These are phyloP conservation scores for Pichia deserticola DNA, from an alignment of 805 yeast species.

Conservation along the genomic window DNA sequence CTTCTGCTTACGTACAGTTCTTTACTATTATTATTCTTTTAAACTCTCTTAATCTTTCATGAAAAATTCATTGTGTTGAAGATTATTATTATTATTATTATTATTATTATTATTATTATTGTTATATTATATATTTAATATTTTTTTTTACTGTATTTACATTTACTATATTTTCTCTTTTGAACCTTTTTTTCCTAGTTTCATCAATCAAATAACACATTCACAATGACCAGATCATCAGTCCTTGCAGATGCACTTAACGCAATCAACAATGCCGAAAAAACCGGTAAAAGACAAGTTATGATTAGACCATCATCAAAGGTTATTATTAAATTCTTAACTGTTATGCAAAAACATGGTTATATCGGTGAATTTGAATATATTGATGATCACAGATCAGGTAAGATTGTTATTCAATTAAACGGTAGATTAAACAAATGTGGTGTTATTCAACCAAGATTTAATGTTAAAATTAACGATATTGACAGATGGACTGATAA, in stretches of 20 bases:
- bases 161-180: too few relatives aligned
- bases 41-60: too few relatives aligned
- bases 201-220: neutral
- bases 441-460: constrained; percentile 98
- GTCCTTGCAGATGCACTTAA: constrained; percentile 98
- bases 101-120: too few relatives aligned
- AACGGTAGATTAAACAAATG: constrained; percentile 98
- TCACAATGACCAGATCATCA: constrained; percentile 87
- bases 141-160: too few relatives aligned
- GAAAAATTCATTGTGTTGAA: too few relatives aligned
- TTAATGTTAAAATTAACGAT: constrained; percentile 91
- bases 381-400: constrained; percentile 98
- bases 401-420: constrained; percentile 92
- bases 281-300: constrained; percentile 98
- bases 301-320: constrained; percentile 96
- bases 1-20: too few relatives aligned
- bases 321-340: constrained; percentile 94
- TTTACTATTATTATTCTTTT: too few relatives aligned
- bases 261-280: constrained; percentile 98
- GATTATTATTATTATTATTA: too few relatives aligned
- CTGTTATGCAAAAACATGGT: constrained; percentile 96
- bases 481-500: constrained; percentile 98
- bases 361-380: constrained; percentile 98
- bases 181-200: neutral
- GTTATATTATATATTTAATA: too few relatives aligned